phyloP scores from a whole-genome alignment of 2,329 filamentous ascomycete genomes.

The Sporothrix brunneoviolacea region DNA sequence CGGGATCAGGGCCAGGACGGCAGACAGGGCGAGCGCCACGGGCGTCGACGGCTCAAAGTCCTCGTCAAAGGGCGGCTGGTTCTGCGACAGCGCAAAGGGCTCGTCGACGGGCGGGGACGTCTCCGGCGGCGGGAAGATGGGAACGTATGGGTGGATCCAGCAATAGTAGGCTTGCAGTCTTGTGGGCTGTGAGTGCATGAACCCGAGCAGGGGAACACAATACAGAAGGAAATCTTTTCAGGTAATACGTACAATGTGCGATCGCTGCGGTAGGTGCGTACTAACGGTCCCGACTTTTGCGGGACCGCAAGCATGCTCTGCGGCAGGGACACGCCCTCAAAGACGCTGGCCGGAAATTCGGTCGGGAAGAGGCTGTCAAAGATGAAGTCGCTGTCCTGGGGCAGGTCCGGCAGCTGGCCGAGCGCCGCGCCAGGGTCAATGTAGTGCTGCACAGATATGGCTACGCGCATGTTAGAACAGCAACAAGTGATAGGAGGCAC shows the following conservation, averaged over 20 bases:
- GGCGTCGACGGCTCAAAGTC: constrained; percentile 36
- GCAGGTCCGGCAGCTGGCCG: constrained; percentile 37
- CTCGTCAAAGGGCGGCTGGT: constrained; percentile 28
- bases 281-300: constrained; percentile 26
- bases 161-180: constrained; percentile 44
- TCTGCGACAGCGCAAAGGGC: constrained; percentile 29
- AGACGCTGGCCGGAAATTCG: constrained; percentile 16
- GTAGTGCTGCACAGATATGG: constrained; percentile 32
- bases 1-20: constrained; percentile 42
- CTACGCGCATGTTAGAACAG: constrained; percentile 16
- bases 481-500: not conserved
- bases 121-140: constrained; percentile 40
- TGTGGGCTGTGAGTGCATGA: not conserved
- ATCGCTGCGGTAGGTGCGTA: constrained; percentile 36
- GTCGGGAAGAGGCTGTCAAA: constrained; percentile 37
- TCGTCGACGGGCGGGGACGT: constrained; percentile 26
- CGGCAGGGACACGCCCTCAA: constrained; percentile 16
- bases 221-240: no score
- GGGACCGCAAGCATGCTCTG: constrained; percentile 15
- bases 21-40: constrained; percentile 40
- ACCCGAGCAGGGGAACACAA: no score
- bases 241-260: constrained; percentile 37
- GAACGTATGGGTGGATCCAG: constrained; percentile 45
- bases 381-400: constrained; percentile 41
- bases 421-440: constrained; percentile 43